Evolutionary conservation across 257 asterid genomes (phyloP).

Genomic region (Ocimum tenuiflorum): DNA sequence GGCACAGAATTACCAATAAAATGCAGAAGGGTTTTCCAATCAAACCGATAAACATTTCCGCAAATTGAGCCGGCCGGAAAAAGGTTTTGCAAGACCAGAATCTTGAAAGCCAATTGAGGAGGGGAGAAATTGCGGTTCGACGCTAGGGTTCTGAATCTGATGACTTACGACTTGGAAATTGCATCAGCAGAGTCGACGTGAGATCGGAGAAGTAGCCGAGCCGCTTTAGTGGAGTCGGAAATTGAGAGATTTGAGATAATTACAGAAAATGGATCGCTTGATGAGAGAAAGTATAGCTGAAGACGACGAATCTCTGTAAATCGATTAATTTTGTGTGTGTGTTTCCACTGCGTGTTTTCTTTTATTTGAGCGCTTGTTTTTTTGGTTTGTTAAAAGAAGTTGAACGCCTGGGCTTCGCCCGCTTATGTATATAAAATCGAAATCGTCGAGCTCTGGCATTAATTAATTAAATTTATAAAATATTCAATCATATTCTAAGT

Average conservation of each 20-base stretch:
- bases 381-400: constrained; percentile 5
- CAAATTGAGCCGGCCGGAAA: constrained; percentile 6
- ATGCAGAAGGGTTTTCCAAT: constrained; percentile 31
- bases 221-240: constrained; percentile 25
- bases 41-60: not conserved
- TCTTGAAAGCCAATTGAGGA: not conserved
- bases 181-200: constrained; percentile 28
- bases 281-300: constrained; percentile 41
- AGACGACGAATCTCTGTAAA: constrained; percentile 60
- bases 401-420: constrained; percentile 19
- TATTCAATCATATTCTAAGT: too few relatives aligned
- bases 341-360: not conserved
- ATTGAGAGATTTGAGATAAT: constrained; percentile 15
- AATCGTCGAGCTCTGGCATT: too few relatives aligned
- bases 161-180: constrained; percentile 44
- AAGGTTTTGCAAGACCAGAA: not conserved
- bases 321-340: not conserved
- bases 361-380: constrained; percentile 5
- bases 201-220: constrained; percentile 36
- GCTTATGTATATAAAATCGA: not conserved
- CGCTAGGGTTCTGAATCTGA: constrained; percentile 62
- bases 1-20: constrained; percentile 3
- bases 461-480: too few relatives aligned
- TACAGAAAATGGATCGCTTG: constrained; percentile 43
- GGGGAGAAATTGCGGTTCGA: constrained; percentile 7